Evolutionary conservation across 192 early-diverging fungal species (phyloP).

Genomic region (Backusella morwellensis): DNA sequence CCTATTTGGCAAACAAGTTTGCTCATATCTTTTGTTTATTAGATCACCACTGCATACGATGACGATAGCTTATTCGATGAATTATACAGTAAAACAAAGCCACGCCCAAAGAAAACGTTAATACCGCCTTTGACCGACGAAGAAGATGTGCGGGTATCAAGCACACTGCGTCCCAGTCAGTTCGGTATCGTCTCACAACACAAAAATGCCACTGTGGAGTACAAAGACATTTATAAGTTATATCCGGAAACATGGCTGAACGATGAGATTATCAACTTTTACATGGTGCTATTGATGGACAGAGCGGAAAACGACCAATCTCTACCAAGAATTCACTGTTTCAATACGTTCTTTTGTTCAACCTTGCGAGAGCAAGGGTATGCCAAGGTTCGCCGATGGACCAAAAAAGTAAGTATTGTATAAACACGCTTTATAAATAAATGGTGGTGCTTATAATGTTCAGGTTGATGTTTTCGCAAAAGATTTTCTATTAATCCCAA

Average conservation of each 20-base stretch:
- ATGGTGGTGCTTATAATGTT: background rate
- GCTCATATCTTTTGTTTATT: background rate
- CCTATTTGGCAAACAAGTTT: background rate
- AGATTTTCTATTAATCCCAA: slow-evolving; percentile 80
- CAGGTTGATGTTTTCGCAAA: slow-evolving; percentile 70
- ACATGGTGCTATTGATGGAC: slow-evolving; percentile 72
- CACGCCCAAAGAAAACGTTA: background rate
- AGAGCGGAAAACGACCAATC: slow-evolving; percentile 44
- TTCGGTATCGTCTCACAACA: background rate
- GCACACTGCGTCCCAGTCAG: background rate
- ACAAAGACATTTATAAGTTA: slow-evolving; percentile 71
- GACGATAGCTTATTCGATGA: background rate
- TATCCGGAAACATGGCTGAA: slow-evolving; percentile 82
- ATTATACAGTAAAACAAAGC: slow-evolving; percentile 11
- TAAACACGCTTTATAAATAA: too few relatives aligned
- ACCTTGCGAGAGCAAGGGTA: slow-evolving; percentile 72
- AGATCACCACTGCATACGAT: background rate
- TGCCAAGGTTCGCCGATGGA: slow-evolving; percentile 74
- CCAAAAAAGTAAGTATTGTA: slow-evolving; percentile 50
- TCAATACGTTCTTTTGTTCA: slow-evolving; percentile 91
- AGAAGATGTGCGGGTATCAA: slow-evolving; percentile 8
- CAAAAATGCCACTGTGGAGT: slow-evolving; percentile 22
- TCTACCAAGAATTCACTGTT: slow-evolving; percentile 75
- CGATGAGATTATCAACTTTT: slow-evolving; percentile 95
- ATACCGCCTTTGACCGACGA: background rate